Percentiles rank a stretch among this genome's conserved stretches.
Evolutionary conservation across 495 filamentous ascomycete genomes (phyloP).

Genomic region (Daldinia caldariorum): DNA sequence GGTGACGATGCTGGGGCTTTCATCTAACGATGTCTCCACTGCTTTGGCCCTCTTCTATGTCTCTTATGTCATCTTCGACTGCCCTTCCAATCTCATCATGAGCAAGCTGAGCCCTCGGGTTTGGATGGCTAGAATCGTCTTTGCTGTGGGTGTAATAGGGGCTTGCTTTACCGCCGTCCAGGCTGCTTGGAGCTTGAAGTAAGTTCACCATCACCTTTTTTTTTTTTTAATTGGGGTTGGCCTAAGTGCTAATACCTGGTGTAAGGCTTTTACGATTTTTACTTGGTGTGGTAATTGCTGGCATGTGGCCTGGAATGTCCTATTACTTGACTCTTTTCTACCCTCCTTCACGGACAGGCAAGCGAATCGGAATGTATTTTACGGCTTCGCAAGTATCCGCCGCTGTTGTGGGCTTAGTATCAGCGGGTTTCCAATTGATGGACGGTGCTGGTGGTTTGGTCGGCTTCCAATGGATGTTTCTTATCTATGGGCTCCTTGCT

Average conservation of each 20-base stretch:
- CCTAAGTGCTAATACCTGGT: neutral
- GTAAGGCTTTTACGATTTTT: slow-evolving; percentile 82
- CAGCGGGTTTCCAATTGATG: slow-evolving; percentile 91
- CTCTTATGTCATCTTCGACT: slow-evolving; percentile 87
- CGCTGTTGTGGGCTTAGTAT: slow-evolving; percentile 88
- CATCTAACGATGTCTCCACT: slow-evolving; percentile 78
- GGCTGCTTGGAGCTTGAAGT: slow-evolving; percentile 87
- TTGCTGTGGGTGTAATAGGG: slow-evolving; percentile 85
- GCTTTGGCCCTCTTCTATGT: slow-evolving; percentile 90
- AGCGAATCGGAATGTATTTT: slow-evolving; percentile 88
- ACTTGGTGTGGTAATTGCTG: slow-evolving; percentile 86
- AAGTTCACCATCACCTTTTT: slow-evolving; percentile 43
- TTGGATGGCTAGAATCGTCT: slow-evolving; percentile 93
- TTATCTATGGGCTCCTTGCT: slow-evolving; percentile 82
- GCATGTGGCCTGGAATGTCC: slow-evolving; percentile 96
- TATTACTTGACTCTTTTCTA: slow-evolving; percentile 95
- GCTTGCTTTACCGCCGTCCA: slow-evolving; percentile 82
- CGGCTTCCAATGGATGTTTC: slow-evolving; percentile 96
- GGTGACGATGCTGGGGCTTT: slow-evolving; percentile 69
- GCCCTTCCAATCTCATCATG: slow-evolving; percentile 92
- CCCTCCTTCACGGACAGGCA: slow-evolving; percentile 83
- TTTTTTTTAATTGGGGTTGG: neutral
- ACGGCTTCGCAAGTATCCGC: slow-evolving; percentile 91
- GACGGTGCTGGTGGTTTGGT: slow-evolving; percentile 79
- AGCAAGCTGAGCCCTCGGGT: slow-evolving; percentile 82